Conservation (phyloP, 306 rosid species). For the Cucurbita ficifolia region DNA sequence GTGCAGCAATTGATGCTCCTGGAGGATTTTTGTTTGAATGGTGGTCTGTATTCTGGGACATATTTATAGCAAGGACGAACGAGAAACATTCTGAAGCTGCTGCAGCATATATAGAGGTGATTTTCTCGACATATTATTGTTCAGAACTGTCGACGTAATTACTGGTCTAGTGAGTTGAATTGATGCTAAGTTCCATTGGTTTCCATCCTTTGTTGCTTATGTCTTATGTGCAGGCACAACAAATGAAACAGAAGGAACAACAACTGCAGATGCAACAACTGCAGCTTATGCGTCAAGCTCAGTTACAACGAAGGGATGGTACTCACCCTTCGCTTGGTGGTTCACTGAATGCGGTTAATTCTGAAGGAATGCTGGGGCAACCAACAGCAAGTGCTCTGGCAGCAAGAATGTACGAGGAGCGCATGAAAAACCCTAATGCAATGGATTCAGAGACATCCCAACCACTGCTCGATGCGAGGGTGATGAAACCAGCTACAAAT, state of each 20-base stretch:
- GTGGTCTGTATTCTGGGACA: conserved; percentile 99
- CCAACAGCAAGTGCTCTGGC: conserved; percentile 77
- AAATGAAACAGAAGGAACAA: conserved; percentile 62
- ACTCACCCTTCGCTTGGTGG: conserved; percentile 57
- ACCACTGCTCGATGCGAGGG: conserved; percentile 80
- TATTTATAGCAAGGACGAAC: conserved; percentile 77
- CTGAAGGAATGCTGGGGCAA: conserved; percentile 85
- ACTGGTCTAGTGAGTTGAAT: background rate
- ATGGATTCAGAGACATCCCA: conserved; percentile 81
- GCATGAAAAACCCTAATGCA: conserved; percentile 62
- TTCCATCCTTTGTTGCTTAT: background rate
- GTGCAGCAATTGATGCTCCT: conserved; percentile 97
- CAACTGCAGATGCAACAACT: conserved; percentile 82
- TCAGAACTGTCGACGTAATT: background rate
- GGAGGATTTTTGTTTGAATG: conserved; percentile 93
- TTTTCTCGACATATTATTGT: background rate
- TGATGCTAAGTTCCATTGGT: background rate
- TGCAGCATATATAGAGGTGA: conserved; percentile 77
- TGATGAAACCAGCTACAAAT: conserved; percentile 65
- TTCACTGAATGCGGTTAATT: conserved; percentile 38
- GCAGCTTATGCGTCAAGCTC: conserved; percentile 81
- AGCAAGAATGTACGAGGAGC: conserved; percentile 80
- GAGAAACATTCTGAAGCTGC: conserved; percentile 93
- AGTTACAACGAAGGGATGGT: conserved; percentile 75
- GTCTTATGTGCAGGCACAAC: conserved; percentile 47